Base-by-base conservation (phyloP, 768 basidiomycete species). In the Imleria badia region DNA sequence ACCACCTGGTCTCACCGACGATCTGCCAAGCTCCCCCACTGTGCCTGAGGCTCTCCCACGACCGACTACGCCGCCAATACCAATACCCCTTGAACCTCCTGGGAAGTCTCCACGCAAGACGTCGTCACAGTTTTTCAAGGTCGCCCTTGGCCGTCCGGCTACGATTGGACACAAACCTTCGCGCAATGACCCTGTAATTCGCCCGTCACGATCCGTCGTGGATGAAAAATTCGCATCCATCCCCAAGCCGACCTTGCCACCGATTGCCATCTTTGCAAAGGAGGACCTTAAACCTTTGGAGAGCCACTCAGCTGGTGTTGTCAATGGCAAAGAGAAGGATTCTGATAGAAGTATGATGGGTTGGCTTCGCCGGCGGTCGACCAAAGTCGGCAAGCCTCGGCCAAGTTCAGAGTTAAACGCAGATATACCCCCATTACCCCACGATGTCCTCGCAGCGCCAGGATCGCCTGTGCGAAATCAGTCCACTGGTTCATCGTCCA, bases 1-100 rank as follows among this genome's bases (percentile, higher is more conserved):
- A 15, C 76, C 76, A 1, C 75, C 76, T 0, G 76, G 76, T n/a
- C 71, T 77, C 45, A 59, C 63, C 9, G 63, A 66, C 11, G 67
- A 68, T 30, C 44, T 60, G 30, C 60, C 56, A 43, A 60, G 60
- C 20, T 34, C 69, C 22, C 45, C 54, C 6, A 30, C 39, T 22
- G 60, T 57, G 40, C 62, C 61, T 54, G 57, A 58, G 23, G 44
- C 50, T 46, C 48, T 52, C 43, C 59, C 60, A 52, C 66, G 47
- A 29, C 55, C 56, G 2, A 19, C 46, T 5, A 60, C 66, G 8
- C 71, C 70, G 1, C 58, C 69, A 1, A 55, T 60, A 23, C 61
- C 63, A 15, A 48, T 58, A 9, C 58, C 60, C 31, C 34, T 19
- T 20, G 55, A 60, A 40, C 48, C 57, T 15, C 5, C 41, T 11